Base-by-base conservation (phyloP, 176 grass and related monocot genomes). In the Phyllostachys edulis region DNA sequence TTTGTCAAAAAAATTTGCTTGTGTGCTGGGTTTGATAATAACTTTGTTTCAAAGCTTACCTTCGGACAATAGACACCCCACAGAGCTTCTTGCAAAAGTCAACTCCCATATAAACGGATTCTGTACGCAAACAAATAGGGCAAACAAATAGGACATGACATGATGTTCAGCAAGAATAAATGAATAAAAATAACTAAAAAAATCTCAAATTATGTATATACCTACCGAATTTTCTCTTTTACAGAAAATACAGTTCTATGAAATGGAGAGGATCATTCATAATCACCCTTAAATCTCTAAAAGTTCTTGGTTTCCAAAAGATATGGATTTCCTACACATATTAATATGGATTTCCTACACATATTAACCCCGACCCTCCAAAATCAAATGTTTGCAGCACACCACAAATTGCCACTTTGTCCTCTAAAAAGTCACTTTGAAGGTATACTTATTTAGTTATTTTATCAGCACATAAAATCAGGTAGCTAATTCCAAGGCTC, bases 11-110 rank as follows among this genome's bases (percentile, higher is more conserved):
- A 40, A 14, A 3, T 15, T 49, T 47, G 57, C 16, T 79, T 21
- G 55, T n/a, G 45, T 57, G n/a, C 61, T 69, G 45, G 74, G 71
- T 69, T 83, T 67, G 55, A 75, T 3, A n/a, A 29, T 80, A 80
- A 73, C 54, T 77, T 85, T 80, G 67, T 29, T 73, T 62, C 65
- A 78, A 67, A 55, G 46, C 57, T 83, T 83, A 98, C 96, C 96
- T 98, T 84, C 96, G 91, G 54, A 98, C 89, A 86, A 98, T 86
- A 76, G 96, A 98, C 44, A 95, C 93, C 62, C 93, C 96, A 51
- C 96, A 98, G 49, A 98, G 93, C 84, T 98, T 98, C 88, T 98
- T 95, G 81, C 96, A 98, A 76, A 98, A 98, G 63, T 95, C 92
- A 67, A 98, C 96, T 74, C 96, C 96, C 65, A 49, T 89, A 83